Evolutionary conservation across 1,284 basidiomycete species (phyloP).

Genomic region (Irpex rosettiformis): DNA sequence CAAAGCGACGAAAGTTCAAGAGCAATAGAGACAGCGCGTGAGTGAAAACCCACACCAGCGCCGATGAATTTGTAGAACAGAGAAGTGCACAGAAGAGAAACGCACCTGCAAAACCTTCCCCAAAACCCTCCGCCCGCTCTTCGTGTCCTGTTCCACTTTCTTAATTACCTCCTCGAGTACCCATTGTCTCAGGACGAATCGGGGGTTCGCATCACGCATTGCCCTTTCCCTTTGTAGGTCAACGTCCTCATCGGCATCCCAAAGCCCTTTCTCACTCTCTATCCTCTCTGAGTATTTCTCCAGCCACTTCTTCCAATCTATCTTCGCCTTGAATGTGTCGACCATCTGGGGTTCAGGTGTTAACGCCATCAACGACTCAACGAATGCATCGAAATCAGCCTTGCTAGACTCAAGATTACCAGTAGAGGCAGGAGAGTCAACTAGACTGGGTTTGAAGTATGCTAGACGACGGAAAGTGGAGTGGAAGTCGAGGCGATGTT

Average conservation of each 20-base stretch:
- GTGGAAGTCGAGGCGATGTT: constrained; percentile 79
- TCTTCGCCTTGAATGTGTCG: constrained; percentile 39
- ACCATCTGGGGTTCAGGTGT: constrained; percentile 42
- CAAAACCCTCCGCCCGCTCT: constrained; percentile 58
- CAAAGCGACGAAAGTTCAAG: constrained; percentile 9
- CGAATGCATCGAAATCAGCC: constrained; percentile 33
- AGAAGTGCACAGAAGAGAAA: constrained; percentile 15
- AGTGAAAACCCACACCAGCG: neutral
- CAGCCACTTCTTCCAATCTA: constrained; percentile 68
- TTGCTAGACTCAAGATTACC: too few species aligned
- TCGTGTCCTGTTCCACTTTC: constrained; percentile 60
- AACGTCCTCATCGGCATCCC: constrained; percentile 29
- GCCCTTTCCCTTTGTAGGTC: constrained; percentile 43
- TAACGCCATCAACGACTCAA: constrained; percentile 45
- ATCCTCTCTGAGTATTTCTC: constrained; percentile 62
- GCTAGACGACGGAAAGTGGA: constrained; percentile 72
- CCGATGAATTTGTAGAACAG: neutral
- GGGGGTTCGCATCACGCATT: constrained; percentile 66
- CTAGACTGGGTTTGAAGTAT: constrained; percentile 51
- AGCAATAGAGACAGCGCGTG: constrained; percentile 1
- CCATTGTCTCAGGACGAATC: constrained; percentile 92
- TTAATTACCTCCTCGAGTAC: constrained; percentile 85
- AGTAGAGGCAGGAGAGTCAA: too few species aligned
- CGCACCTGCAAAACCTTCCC: constrained; percentile 73
- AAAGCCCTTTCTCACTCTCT: constrained; percentile 43